These are phyloP conservation scores for Protomyces inundatus DNA, from an alignment of 1,139 yeast genomes.

Conservation along the genomic window DNA sequence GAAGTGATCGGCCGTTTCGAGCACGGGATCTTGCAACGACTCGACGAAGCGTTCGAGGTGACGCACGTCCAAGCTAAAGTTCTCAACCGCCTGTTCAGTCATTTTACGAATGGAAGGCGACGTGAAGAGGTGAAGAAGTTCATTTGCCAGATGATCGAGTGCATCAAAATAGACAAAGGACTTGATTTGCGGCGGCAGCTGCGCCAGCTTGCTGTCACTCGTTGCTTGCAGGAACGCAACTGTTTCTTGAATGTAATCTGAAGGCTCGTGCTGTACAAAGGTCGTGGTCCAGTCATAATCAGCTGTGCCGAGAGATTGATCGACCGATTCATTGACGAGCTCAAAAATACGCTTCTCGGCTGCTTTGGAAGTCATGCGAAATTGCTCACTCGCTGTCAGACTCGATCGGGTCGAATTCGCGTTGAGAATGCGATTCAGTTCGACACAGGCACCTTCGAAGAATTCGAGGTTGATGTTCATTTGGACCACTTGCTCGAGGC, in stretches of 20 bases:
- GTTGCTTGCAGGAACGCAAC: constrained; percentile 82
- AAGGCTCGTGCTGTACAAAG: constrained; percentile 55
- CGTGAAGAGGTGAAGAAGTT: constrained; percentile 54
- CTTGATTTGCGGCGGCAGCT: constrained; percentile 71
- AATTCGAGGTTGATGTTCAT: constrained; percentile 82
- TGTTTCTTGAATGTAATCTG: constrained; percentile 71
- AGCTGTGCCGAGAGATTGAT: constrained; percentile 74
- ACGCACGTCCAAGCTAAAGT: constrained; percentile 58
- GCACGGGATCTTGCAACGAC: constrained; percentile 41
- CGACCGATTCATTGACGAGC: constrained; percentile 61
- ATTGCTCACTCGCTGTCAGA: constrained; percentile 52
- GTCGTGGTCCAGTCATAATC: constrained; percentile 70
- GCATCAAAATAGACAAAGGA: constrained; percentile 77
- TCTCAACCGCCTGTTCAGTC: constrained; percentile 49
- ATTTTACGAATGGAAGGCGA: constrained; percentile 43
- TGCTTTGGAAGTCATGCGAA: constrained; percentile 58
- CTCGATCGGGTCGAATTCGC: constrained; percentile 49
- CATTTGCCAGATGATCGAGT: constrained; percentile 75
- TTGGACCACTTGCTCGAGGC: constrained; percentile 88
- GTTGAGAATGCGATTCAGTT: constrained; percentile 41
- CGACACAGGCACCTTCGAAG: constrained; percentile 55
- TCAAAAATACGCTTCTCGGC: constrained; percentile 75
- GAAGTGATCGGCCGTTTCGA: constrained; percentile 43
- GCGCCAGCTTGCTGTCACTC: constrained; percentile 80
- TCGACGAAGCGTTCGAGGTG: constrained; percentile 54